Evolutionary conservation across 345 rosid species (phyloP), one percentile per base, ranked within the genome.

Genomic region (Clausena lansium): DNA sequence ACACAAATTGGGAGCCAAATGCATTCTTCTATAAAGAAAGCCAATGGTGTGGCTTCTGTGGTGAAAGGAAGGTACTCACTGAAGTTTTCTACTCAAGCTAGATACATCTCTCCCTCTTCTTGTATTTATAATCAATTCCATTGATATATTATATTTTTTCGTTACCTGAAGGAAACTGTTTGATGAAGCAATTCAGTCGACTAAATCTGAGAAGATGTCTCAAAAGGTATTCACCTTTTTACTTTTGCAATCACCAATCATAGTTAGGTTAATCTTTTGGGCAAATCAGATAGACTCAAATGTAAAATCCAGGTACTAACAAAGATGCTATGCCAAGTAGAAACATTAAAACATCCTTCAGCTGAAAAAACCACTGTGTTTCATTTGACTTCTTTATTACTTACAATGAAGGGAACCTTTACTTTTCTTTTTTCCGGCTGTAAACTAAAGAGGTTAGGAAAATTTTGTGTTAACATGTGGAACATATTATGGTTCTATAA

Each of bases 121-220:
- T 67, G 45, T 57, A 28, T 67, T 47, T 63, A 32, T 67, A 19
- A 58, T 25, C 41, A 71, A 60, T 45, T 45, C 50, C 50, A 45
- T 45, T 45, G 50, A 32, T 15, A 11, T 52, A 63, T 70, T 38
- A 54, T 45, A 36, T n/a, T 36, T 35, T 19, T 54, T 61, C 72
- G 7, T n/a, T 7, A 52, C 25, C 76, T 75, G 86, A 85, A 92
- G 98, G 89, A 89, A 85, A 84, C 79, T 91, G 77, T 89, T 92
- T 67, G 81, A 75, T 58, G 87, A 89, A 80, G 81, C 80, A 76
- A 79, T 59, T 70, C 80, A 58, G 32, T 79, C 54, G 24, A 85
- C 80, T 78, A 85, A 79, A 76, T 70, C 76, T 70, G 65, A 81
- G 76, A 80, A 77, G 84, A 86, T 70, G 47, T 41, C 67, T 70